phyloP scores from a whole-genome alignment of 1,139 yeast genomes.

The Saccharomycopsis crataegensis region DNA sequence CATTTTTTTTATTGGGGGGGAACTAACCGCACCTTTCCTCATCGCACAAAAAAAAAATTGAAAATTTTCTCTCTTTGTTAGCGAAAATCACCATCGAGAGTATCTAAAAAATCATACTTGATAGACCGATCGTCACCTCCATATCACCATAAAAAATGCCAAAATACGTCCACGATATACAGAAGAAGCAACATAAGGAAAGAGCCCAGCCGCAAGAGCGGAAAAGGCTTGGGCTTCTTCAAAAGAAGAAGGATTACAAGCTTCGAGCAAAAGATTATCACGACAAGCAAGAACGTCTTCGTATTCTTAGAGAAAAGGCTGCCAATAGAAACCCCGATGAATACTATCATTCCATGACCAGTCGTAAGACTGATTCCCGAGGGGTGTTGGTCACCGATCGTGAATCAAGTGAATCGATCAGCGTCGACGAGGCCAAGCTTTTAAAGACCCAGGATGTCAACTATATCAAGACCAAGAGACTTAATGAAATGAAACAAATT shows the following conservation, averaged over 20 bases:
- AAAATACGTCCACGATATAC: constrained; percentile 77
- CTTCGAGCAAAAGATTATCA: constrained; percentile 87
- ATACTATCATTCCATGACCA: constrained; percentile 88
- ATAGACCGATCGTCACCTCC: too few relatives aligned
- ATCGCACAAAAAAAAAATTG: neutral
- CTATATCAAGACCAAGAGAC: constrained; percentile 70
- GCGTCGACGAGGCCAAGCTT: constrained; percentile 70
- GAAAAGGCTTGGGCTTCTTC: constrained; percentile 71
- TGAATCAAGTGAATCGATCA: constrained; percentile 48
- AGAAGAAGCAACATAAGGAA: constrained; percentile 93
- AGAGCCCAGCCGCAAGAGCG: constrained; percentile 79
- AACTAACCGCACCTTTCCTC: neutral
- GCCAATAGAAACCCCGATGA: constrained; percentile 86
- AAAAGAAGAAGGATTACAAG: constrained; percentile 91
- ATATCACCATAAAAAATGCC: constrained; percentile 42
- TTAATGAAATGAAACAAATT: constrained; percentile 59
- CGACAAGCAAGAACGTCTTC: constrained; percentile 77
- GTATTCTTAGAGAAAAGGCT: constrained; percentile 67
- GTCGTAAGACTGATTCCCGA: constrained; percentile 49
- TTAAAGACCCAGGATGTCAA: constrained; percentile 86
- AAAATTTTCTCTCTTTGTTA: too few relatives aligned
- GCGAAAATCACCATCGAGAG: neutral
- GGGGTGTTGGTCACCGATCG: constrained; percentile 67
- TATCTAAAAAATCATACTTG: neutral
- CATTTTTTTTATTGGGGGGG: too few relatives aligned